Conservation (phyloP, 2,329 filamentous ascomycete species). For the Alternaria sp. region DNA sequence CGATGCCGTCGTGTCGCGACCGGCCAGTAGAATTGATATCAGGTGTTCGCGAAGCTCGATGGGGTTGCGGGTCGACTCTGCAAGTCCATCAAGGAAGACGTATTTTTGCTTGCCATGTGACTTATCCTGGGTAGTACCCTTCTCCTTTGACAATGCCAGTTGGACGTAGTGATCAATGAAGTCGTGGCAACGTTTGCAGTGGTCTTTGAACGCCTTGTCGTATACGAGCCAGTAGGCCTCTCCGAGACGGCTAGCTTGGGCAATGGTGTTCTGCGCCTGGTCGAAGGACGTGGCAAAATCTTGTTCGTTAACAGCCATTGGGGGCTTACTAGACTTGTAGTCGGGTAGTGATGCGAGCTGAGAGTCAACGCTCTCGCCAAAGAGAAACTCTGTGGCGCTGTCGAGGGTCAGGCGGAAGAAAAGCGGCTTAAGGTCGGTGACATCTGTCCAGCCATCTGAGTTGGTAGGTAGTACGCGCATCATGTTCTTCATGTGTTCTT, state of each 20-base stretch:
- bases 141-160: slow-evolving; percentile 27
- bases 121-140: slow-evolving; percentile 14
- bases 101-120: slow-evolving; percentile 54
- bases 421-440: slow-evolving; percentile 46
- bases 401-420: slow-evolving; percentile 51
- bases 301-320: slow-evolving; percentile 20
- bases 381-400: slow-evolving; percentile 47
- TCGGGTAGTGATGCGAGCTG: slow-evolving; percentile 30
- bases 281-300: slow-evolving; percentile 36
- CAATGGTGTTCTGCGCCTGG: slow-evolving; percentile 21
- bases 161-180: slow-evolving; percentile 39
- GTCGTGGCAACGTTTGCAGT: slow-evolving; percentile 34
- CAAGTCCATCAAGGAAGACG: slow-evolving; percentile 84
- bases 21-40: slow-evolving; percentile 80
- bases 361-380: slow-evolving; percentile 43
- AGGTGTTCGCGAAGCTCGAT: slow-evolving; percentile 81
- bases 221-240: slow-evolving; percentile 41
- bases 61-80: slow-evolving; percentile 70
- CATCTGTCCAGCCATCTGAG: slow-evolving; percentile 32
- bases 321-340: slow-evolving; percentile 18
- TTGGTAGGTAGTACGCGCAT: slow-evolving; percentile 31
- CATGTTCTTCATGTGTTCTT: slow-evolving; percentile 43
- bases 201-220: slow-evolving; percentile 32
- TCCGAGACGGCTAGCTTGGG: slow-evolving; percentile 30
- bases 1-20: slow-evolving; percentile 82